phyloP scores from a whole-genome alignment of 164 flowering plant genomes.

The Echeveria elegans region DNA sequence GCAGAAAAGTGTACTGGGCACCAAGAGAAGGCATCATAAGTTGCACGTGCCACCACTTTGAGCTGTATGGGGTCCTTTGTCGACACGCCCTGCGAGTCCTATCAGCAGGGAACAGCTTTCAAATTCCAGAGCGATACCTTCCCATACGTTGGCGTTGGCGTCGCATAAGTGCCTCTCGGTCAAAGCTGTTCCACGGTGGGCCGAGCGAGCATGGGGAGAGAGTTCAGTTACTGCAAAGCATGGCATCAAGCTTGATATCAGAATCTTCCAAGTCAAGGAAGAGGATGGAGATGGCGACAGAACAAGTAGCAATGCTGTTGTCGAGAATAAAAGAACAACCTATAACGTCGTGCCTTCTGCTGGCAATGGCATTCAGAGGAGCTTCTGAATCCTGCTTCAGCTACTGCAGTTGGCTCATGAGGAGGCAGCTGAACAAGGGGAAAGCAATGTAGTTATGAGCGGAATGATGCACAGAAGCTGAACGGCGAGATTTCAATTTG shows the following conservation, averaged over 20 bases:
- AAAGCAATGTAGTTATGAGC: no score
- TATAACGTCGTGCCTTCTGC: constrained; percentile 3
- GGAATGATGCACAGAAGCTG: no score
- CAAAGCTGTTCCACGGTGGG: constrained; percentile 27
- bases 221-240: constrained; percentile 61
- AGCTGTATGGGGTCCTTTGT: constrained; percentile 87
- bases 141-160: constrained; percentile 93
- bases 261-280: constrained; percentile 81
- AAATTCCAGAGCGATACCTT: constrained; percentile 82
- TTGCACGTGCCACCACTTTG: constrained; percentile 84
- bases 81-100: constrained; percentile 88
- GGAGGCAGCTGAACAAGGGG: constrained; percentile 11
- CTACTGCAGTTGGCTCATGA: constrained; percentile 31
- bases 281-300: constrained; percentile 60
- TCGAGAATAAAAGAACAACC: constrained; percentile 70
- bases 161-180: constrained; percentile 32
- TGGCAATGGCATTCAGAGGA: background rate
- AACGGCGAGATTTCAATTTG: no score
- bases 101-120: constrained; percentile 82
- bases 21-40: constrained; percentile 66
- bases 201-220: constrained; percentile 46
- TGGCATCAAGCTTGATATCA: constrained; percentile 57
- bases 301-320: constrained; percentile 55
- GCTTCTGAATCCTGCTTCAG: background rate
- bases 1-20: constrained; percentile 70